Evolutionary conservation across 1,284 basidiomycete genomes (phyloP).

Genomic region (Anthracocystis walkeri): DNA sequence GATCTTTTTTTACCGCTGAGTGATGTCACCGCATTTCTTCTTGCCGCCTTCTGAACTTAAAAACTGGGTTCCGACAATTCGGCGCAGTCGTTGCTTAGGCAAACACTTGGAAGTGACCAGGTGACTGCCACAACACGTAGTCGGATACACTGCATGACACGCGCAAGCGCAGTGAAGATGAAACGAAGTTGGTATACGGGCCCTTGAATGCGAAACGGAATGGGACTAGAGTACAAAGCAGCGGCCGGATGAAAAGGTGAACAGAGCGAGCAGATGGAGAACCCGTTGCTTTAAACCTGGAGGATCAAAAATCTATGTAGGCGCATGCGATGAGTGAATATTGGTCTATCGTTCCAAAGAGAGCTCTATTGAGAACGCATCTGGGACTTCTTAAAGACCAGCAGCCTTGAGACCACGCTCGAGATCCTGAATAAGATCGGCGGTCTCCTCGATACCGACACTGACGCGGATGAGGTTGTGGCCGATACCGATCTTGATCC

Average conservation of each 20-base stretch:
- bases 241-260: neutral
- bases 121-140: no score
- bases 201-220: neutral
- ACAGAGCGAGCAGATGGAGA: neutral
- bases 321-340: neutral
- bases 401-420: constrained; percentile 75
- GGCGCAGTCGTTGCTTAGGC: no score
- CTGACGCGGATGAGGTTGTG: constrained; percentile 84
- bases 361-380: neutral
- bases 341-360: neutral
- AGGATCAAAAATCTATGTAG: neutral
- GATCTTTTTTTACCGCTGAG: neutral
- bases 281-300: neutral
- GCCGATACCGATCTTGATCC: constrained; percentile 74
- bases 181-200: neutral
- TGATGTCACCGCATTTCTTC: constrained; percentile 10
- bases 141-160: neutral
- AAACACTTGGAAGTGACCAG: no score
- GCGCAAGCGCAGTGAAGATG: neutral
- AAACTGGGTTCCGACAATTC: no score
- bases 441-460: constrained; percentile 87
- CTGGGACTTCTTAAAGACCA: constrained; percentile 22
- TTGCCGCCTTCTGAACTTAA: no score
- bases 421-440: constrained; percentile 83
- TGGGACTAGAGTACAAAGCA: neutral